Base-by-base conservation (phyloP, 345 rosid genomes). In the Melaleuca alternifolia region DNA sequence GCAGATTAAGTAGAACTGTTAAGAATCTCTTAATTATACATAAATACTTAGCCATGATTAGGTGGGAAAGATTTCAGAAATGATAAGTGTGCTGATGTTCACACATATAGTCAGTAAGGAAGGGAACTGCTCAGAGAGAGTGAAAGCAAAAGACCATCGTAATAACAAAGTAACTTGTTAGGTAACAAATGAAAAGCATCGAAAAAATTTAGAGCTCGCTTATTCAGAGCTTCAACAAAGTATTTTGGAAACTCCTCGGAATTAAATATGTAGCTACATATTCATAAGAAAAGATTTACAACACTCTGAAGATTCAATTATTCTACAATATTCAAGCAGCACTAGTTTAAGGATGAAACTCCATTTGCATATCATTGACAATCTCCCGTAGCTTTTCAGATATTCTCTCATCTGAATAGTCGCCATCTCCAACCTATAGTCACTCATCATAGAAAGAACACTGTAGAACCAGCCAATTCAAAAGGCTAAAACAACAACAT, bases 381-480 rank as follows among this genome's bases (percentile, higher is more conserved):
- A 90, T 83, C 85, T 76, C 89, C 50, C 85, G 90, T 81, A 93
- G 50, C 84, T 90, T 90, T 79, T 90, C 91, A 41, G 65, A 85
- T 37, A 90, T 86, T 62, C 88, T 90, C 21, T 88, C 86, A 21
- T 87, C 88, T 76, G 91, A 89, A 77, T 44, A 76, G 33, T 23
- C 85, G 26, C 90, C 33, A 26, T 85, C 92, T 33, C 82, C 81
- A 50, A 89, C 87, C 94, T 92, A 75, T 84, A 86, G 2, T 71
- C 30, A 75, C 51, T 7, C 59, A 71, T 54, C 13, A 5, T 33
- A 71, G 79, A 18, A 71, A 71, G 79, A 71, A 33, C 8, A 33
- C 79, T 71, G 48, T 33, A 71, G 12, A 71, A 20, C 79, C 79
- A 71, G 12, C 79, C 46, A 4, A 71, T 18, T 71, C 53, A 51